These are phyloP conservation scores for Podosphaera fusca DNA, from an alignment of 2,329 filamentous ascomycete species.

Conservation along the genomic window DNA sequence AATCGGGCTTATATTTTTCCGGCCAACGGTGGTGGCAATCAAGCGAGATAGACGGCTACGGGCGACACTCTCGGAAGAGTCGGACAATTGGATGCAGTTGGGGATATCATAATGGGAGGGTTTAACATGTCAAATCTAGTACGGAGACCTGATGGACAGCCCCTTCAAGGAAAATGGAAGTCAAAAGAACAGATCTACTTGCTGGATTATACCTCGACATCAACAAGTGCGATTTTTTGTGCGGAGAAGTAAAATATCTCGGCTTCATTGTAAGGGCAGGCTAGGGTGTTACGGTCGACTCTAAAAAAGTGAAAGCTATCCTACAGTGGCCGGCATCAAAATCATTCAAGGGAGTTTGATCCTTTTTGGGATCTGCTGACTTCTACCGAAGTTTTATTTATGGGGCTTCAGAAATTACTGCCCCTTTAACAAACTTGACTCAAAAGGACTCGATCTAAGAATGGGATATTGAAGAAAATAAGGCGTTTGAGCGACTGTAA, in stretches of 20 bases:
- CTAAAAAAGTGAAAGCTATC: not conserved
- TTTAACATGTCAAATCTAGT: too few relatives aligned
- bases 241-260: not conserved
- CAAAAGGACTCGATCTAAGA: not conserved
- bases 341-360: not conserved
- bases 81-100: too few relatives aligned
- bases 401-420: not conserved
- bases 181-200: too few relatives aligned
- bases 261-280: not conserved
- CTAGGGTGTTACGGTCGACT: not conserved
- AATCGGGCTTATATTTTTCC: too few relatives aligned
- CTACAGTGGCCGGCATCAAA: not conserved
- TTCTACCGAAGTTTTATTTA: not conserved
- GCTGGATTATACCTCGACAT: not conserved
- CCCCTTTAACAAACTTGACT: not conserved
- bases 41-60: too few relatives aligned
- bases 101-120: too few relatives aligned
- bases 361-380: not conserved
- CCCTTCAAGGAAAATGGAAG: too few relatives aligned
- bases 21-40: too few relatives aligned
- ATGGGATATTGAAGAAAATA: not conserved
- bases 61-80: too few relatives aligned
- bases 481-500: not conserved
- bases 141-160: too few relatives aligned
- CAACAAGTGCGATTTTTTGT: not conserved